A percentile compares a stretch with the other conserved stretches of the same genome.
Conservation (phyloP, 768 basidiomycete species). For the Stropharia rugosoannulata region DNA sequence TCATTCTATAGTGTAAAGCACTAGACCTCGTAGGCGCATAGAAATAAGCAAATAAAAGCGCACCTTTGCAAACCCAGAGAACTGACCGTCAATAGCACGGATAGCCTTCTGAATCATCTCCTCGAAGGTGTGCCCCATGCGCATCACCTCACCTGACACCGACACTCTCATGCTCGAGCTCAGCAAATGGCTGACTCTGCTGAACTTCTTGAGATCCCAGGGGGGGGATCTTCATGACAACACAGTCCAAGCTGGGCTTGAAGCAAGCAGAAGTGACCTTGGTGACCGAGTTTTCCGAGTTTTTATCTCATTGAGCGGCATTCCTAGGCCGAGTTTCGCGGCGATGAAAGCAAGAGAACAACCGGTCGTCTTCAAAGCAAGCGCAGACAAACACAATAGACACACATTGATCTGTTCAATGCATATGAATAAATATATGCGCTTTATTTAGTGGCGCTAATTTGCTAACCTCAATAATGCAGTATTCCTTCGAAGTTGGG, state of each 20-base stretch:
- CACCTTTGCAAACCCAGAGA: slow-evolving; percentile 87
- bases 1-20: slow-evolving; percentile 56
- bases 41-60: slow-evolving; percentile 3
- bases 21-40: not conserved
- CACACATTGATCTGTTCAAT: slow-evolving; percentile 77
- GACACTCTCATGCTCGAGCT: slow-evolving; percentile 98
- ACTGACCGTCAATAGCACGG: slow-evolving; percentile 93
- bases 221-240: slow-evolving; percentile 97
- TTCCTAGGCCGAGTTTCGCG: slow-evolving; percentile 95
- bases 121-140: no score
- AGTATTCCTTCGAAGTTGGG: slow-evolving; percentile 93
- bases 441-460: not conserved
- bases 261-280: slow-evolving; percentile 97
- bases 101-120: no score
- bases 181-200: slow-evolving; percentile 82
- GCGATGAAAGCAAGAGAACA: slow-evolving; percentile 99
- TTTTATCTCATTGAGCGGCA: slow-evolving; percentile 96
- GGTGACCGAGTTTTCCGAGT: slow-evolving; percentile 97
- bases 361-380: slow-evolving; percentile 97
- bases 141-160: slow-evolving; percentile 99
- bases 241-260: slow-evolving; percentile 96
- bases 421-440: not conserved
- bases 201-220: slow-evolving; percentile 99
- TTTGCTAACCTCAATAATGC: slow-evolving; percentile 85
- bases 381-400: slow-evolving; percentile 94